Evolutionary conservation across 352 stramenopile species (phyloP).

Genomic region (Ochromonadaceae sp.): DNA sequence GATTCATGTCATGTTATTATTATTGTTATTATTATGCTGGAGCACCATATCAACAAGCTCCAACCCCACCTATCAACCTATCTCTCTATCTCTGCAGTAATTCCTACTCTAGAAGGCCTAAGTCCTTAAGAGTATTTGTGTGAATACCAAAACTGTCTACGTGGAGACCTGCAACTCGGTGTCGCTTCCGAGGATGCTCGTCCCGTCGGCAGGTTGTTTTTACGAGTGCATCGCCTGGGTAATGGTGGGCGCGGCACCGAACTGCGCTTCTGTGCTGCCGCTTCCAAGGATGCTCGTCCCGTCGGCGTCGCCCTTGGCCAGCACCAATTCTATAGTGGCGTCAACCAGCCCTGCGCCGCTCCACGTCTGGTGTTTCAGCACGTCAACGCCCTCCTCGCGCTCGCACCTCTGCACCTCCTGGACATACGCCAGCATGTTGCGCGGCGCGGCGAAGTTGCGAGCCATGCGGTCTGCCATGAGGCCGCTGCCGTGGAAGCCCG

Average conservation of each 20-base stretch:
- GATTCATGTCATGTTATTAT: too few species aligned
- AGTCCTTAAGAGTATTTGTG: too few species aligned
- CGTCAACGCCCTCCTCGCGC: conserved; percentile 48
- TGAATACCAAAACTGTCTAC: too few species aligned
- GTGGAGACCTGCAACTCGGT: too few species aligned
- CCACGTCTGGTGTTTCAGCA: conserved; percentile 95
- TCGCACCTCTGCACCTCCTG: conserved; percentile 86
- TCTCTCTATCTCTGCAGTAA: too few species aligned
- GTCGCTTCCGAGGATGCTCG: too few species aligned
- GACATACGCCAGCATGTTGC: conserved; percentile 85
- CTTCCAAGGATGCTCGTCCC: conserved; percentile 92
- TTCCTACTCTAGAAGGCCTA: too few species aligned
- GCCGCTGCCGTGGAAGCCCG: conserved; percentile 92
- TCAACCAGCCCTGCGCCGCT: conserved; percentile 90
- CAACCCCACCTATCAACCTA: too few species aligned
- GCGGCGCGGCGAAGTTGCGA: conserved; percentile 70
- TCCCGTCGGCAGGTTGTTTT: not conserved
- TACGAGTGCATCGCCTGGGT: not conserved
- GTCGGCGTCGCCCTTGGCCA: conserved; percentile 77
- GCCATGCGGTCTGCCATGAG: conserved; percentile 83
- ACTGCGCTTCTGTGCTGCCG: conserved; percentile 91
- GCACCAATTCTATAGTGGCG: conserved; percentile 52
- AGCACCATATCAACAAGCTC: too few species aligned
- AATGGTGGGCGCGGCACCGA: conserved; percentile 30
- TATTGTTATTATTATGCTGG: too few species aligned